Percentiles rank a stretch among this genome's conserved stretches.
Evolutionary conservation across 768 basidiomycete species (phyloP).

Genomic region (Lentinus tigrinus): DNA sequence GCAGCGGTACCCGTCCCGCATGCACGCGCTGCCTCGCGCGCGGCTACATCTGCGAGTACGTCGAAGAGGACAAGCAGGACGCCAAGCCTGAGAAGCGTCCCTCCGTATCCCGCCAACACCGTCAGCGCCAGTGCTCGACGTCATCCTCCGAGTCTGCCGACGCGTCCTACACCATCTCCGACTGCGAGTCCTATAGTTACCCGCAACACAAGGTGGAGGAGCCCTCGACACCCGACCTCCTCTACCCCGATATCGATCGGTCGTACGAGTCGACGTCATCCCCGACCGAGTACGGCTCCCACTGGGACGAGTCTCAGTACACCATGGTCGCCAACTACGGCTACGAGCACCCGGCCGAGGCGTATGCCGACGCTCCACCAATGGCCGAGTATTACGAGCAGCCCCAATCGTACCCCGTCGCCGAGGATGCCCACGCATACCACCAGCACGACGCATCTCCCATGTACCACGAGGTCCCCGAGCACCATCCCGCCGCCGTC

Average conservation of each 20-base stretch:
- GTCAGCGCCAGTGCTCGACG: slow-evolving; percentile 3
- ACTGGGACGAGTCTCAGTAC: slow-evolving; percentile 10
- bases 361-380: background rate
- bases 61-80: slow-evolving; percentile 22
- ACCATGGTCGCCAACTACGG: background rate
- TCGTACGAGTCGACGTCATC: background rate
- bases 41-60: slow-evolving; percentile 35
- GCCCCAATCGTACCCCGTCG: slow-evolving; percentile 5
- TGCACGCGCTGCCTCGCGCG: slow-evolving; percentile 36
- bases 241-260: slow-evolving; percentile 6
- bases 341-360: background rate
- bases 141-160: slow-evolving; percentile 8
- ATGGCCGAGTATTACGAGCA: slow-evolving; percentile 9
- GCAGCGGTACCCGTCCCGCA: slow-evolving; percentile 35
- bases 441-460: background rate
- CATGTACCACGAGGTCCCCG: background rate
- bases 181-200: background rate
- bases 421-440: slow-evolving; percentile 1
- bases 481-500: background rate
- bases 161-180: background rate
- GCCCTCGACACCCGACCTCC: slow-evolving; percentile 4
- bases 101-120: background rate
- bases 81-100: slow-evolving; percentile 2
- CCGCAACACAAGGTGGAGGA: slow-evolving; percentile 12
- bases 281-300: background rate